Percentiles rank a stretch among this genome's conserved stretches.
Evolutionary conservation across 2,329 filamentous ascomycete genomes (phyloP).

Genomic region (Trichoderma sp.): DNA sequence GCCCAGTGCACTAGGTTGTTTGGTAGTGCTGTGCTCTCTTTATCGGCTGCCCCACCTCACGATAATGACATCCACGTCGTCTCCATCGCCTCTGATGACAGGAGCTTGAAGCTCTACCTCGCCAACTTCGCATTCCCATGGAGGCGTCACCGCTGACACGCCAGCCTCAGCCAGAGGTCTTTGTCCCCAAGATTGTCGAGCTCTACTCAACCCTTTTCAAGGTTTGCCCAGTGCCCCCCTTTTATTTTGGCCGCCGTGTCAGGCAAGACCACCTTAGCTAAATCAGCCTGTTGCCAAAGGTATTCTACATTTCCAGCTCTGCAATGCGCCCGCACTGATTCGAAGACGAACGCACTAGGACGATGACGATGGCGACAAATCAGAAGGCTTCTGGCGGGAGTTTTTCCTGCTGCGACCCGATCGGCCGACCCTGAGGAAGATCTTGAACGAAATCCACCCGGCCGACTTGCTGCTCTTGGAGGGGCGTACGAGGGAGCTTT

Average conservation of each 20-base stretch:
- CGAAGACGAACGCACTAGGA: conserved; percentile 50
- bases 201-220: conserved; percentile 86
- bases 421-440: conserved; percentile 64
- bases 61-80: conserved; percentile 27
- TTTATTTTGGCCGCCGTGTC: neutral
- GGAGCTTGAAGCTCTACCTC: conserved; percentile 22
- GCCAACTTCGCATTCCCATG: conserved; percentile 54
- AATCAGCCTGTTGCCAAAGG: conserved; percentile 31
- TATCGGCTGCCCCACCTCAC: conserved; percentile 17
- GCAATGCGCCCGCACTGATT: conserved; percentile 38
- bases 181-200: conserved; percentile 91
- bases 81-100: conserved; percentile 21
- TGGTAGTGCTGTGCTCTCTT: neutral
- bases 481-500: conserved; percentile 77
- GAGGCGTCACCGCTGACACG: conserved; percentile 92
- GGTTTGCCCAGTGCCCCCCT: conserved; percentile 47
- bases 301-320: conserved; percentile 32
- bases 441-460: conserved; percentile 71
- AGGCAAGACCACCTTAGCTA: conserved; percentile 30
- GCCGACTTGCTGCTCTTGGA: conserved; percentile 78
- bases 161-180: conserved; percentile 84
- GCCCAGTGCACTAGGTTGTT: neutral
- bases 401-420: conserved; percentile 92
- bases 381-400: conserved; percentile 94
- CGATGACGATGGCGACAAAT: conserved; percentile 68